Percentiles rank a stretch among this genome's conserved stretches.
Conservation (phyloP, 2,329 filamentous ascomycete species). For the Ophiocordyceps camponoti-leonardi region DNA sequence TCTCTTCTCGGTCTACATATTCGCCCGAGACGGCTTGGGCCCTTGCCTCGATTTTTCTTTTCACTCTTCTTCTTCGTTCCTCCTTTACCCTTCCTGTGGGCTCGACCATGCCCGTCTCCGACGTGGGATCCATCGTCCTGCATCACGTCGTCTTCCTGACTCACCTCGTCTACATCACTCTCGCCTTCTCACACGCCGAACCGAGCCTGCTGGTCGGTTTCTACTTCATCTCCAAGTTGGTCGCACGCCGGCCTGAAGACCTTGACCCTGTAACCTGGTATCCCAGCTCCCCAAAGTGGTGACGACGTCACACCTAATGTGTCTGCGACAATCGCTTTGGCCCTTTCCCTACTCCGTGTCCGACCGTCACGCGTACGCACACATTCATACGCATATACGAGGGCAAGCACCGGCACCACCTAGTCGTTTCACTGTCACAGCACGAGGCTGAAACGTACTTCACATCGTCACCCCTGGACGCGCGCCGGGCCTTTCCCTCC, state of each 20-base stretch:
- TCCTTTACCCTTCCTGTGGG: not conserved
- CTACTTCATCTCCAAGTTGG: conserved; percentile 30
- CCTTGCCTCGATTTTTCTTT: not conserved
- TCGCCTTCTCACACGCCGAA: conserved; percentile 30
- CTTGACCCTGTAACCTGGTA: conserved; percentile 22
- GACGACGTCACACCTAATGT: not conserved
- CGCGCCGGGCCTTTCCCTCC: not conserved
- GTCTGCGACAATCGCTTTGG: not conserved
- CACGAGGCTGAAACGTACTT: not conserved
- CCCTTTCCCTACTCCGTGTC: not conserved
- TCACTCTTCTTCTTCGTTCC: not conserved
- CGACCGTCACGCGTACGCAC: not conserved
- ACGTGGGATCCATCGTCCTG: conserved; percentile 32
- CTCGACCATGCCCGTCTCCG: conserved; percentile 28
- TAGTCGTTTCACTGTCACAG: not conserved
- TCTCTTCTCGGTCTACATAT: not conserved
- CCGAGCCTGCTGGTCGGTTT: conserved; percentile 26
- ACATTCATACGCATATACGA: not conserved
- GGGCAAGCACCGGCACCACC: not conserved
- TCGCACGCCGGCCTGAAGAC: conserved; percentile 28
- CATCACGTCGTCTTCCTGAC: conserved; percentile 35
- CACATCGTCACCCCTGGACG: not conserved
- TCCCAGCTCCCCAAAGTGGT: conserved; percentile 13
- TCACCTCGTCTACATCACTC: conserved; percentile 33
- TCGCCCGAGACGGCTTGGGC: not conserved